Base-by-base conservation (phyloP, 2,329 filamentous ascomycete genomes). In the Cryphonectria radicalis region DNA sequence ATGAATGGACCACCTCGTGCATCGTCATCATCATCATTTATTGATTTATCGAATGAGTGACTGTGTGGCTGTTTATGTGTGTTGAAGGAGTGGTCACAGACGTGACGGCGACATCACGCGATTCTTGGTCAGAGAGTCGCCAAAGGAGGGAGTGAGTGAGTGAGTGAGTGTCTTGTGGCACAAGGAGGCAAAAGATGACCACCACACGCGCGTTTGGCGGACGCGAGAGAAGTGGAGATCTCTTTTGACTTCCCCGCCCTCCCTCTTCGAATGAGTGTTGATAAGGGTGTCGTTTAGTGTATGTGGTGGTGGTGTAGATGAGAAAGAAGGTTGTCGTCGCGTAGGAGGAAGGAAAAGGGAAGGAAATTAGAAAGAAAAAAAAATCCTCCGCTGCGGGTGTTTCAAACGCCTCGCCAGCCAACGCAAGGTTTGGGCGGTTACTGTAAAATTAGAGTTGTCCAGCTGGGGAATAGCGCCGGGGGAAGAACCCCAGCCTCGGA, bases 391-490 rank as follows among this genome's bases (percentile, higher is more conserved):
- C 32, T 32, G 32, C 32, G 59, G 57, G 59, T 37, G 57, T 28
- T 28, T 28, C 28, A 28, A 19, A 62, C 59, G 32, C 59, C 17
- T 22, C 40, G 57, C 53, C 28, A 59, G 14, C 11, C n/a, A 13
- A 13, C 37, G 37, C 63, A 66, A 35, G 63, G 19, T 53, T 28
- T 46, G 63, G 64, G 42, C 46, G 42, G 50, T 25, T 66, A 28
- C 28, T 28, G 28, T 28, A 57, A 66, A 57, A 66, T 66, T 66
- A 66, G 50, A 64, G 64, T 59, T 66, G 22, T 55, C 64, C 50
- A 25, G 28, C 64, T 59, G 17, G 46, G 64, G 64, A 19, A 57
- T 57, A 66, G 64, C 64, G 64, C 64, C 46, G 50, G 50, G 64
- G 17, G 28, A 22, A n/a, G n/a, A 35, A 35, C 43, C 63, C 64